Conservation (phyloP, 2,329 filamentous ascomycete species). For the Celoporthe dispersa region DNA sequence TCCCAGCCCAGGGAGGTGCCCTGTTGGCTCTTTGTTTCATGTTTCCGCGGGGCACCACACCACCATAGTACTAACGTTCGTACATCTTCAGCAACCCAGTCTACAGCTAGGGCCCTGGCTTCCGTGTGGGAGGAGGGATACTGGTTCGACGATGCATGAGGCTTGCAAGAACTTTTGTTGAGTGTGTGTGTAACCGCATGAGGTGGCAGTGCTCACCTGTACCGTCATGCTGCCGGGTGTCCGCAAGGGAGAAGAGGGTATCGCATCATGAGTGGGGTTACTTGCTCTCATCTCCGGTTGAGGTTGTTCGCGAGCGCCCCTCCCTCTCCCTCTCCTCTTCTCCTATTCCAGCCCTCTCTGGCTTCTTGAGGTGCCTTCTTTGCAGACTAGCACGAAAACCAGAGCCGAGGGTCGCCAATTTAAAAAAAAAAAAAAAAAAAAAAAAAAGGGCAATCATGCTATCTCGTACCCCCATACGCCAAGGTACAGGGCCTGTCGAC, state of each 20-base stretch:
- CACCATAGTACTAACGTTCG: background rate
- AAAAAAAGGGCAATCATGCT: background rate
- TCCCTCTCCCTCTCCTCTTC: background rate
- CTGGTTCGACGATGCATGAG: background rate
- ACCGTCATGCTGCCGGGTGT: background rate
- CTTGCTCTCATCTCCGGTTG: background rate
- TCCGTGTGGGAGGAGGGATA: background rate
- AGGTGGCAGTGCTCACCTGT: conserved; percentile 9
- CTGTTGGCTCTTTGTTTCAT: background rate
- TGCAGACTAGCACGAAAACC: background rate
- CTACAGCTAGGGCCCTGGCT: background rate
- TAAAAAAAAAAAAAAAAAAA: background rate
- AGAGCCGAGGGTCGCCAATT: background rate
- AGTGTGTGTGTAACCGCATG: background rate
- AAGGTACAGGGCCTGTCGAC: background rate
- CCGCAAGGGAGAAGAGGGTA: background rate
- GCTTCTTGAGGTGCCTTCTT: background rate
- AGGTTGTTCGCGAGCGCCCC: background rate
- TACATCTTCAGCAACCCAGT: background rate
- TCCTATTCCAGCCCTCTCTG: background rate
- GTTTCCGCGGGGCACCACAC: background rate
- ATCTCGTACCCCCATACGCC: background rate
- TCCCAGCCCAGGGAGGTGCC: no score
- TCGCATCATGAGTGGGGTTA: background rate
- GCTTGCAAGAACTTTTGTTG: background rate